Evolutionary conservation across 2,329 filamentous ascomycete genomes (phyloP).

Genomic region (Hypoxylon sp.): DNA sequence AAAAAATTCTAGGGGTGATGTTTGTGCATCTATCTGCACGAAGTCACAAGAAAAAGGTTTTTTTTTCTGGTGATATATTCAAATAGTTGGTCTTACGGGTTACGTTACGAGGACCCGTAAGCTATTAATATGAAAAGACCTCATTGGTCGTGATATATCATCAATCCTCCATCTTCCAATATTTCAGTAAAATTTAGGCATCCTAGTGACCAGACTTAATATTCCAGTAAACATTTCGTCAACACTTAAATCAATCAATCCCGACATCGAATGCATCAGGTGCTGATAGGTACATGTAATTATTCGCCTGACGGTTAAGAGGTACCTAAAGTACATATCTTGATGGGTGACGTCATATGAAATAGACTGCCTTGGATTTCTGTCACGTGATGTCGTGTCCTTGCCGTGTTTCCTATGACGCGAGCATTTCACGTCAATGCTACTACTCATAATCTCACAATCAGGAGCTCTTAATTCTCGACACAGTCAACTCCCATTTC

Average conservation of each 20-base stretch:
- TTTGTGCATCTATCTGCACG: slow-evolving; percentile 22
- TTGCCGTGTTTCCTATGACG: slow-evolving; percentile 21
- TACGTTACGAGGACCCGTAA: slow-evolving; percentile 38
- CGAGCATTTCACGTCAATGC: slow-evolving; percentile 24
- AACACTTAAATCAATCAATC: neutral
- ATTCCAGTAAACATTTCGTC: neutral
- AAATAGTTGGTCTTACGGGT: slow-evolving; percentile 38
- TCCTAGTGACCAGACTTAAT: neutral
- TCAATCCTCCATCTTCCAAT: slow-evolving; percentile 26
- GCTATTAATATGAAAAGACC: slow-evolving; percentile 50
- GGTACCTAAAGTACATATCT: neutral
- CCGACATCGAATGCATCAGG: neutral
- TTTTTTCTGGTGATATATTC: slow-evolving; percentile 51
- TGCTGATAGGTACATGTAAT: neutral
- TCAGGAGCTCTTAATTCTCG: neutral
- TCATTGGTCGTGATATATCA: slow-evolving; percentile 50
- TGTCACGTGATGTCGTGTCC: slow-evolving; percentile 37
- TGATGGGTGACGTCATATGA: slow-evolving; percentile 25
- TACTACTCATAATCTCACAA: slow-evolving; percentile 11
- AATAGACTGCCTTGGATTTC: neutral
- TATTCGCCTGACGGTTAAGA: neutral
- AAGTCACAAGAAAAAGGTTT: slow-evolving; percentile 35
- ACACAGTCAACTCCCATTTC: neutral
- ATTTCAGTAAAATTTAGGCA: neutral
- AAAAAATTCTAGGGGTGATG: slow-evolving; percentile 8